Conservation (phyloP, 2,329 filamentous ascomycete species). For the Colletotrichum magnum region DNA sequence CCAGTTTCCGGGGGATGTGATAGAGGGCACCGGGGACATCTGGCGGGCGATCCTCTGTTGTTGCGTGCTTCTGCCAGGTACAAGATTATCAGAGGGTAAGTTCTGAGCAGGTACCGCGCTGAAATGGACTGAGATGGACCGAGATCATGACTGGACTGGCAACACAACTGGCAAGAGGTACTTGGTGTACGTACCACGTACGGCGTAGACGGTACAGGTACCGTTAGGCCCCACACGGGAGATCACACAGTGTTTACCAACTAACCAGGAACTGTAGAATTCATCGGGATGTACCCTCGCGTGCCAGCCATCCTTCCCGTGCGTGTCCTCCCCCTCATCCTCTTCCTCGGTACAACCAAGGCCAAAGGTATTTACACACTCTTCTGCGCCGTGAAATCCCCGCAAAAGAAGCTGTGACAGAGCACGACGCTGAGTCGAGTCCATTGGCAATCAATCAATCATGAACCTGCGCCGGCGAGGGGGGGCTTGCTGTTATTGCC, state of each 20-base stretch:
- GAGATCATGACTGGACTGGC: too few species aligned
- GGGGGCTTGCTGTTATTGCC: slow-evolving; percentile 6
- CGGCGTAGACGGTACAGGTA: background rate
- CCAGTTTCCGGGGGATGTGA: slow-evolving; percentile 30
- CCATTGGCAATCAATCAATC: slow-evolving; percentile 28
- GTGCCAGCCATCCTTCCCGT: slow-evolving; percentile 10
- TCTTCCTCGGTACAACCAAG: background rate
- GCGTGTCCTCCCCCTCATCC: background rate
- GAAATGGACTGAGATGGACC: slow-evolving; percentile 8
- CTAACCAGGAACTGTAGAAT: background rate
- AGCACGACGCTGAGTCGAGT: background rate
- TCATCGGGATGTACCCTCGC: slow-evolving; percentile 1
- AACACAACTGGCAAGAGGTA: background rate
- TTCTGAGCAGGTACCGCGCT: slow-evolving; percentile 5
- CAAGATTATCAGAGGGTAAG: slow-evolving; percentile 1
- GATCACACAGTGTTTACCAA: background rate
- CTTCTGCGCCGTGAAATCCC: too few species aligned
- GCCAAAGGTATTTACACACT: too few species aligned
- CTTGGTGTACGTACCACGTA: background rate
- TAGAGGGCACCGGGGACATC: slow-evolving; percentile 6
- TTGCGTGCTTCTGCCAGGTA: slow-evolving; percentile 11
- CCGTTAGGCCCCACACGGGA: background rate
- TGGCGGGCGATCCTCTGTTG: slow-evolving; percentile 3
- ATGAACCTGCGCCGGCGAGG: background rate
- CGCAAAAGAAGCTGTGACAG: too few species aligned